Conservation (phyloP, 2,329 filamentous ascomycete genomes). For the Clonostachys rosea region DNA sequence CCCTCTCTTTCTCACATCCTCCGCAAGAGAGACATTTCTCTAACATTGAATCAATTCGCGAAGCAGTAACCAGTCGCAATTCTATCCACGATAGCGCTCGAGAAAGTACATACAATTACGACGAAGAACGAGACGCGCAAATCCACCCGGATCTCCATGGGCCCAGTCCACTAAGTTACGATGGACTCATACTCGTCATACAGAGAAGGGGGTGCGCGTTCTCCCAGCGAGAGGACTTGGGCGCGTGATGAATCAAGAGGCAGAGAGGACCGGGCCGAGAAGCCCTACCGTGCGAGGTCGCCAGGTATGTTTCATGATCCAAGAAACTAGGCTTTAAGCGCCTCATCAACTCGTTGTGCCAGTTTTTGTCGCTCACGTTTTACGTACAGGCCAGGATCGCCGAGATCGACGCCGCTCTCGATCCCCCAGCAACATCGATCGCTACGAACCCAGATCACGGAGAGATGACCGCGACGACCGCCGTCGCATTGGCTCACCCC, state of each 20-base stretch:
- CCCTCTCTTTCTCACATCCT: neutral
- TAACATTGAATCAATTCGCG: neutral
- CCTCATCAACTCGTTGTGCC: neutral
- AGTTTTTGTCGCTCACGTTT: neutral
- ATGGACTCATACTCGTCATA: slow-evolving; percentile 55
- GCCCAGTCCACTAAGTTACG: neutral
- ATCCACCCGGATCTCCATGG: no score
- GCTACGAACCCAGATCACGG: slow-evolving; percentile 68
- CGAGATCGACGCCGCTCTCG: slow-evolving; percentile 62
- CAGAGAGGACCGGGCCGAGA: slow-evolving; percentile 52
- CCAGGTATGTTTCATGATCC: slow-evolving; percentile 52
- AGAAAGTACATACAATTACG: no score
- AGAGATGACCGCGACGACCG: slow-evolving; percentile 67
- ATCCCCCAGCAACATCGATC: slow-evolving; percentile 66
- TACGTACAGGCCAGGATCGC: slow-evolving; percentile 46
- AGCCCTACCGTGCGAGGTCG: slow-evolving; percentile 63
- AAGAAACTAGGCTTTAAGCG: neutral
- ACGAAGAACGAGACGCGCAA: no score
- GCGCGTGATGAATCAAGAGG: slow-evolving; percentile 45
- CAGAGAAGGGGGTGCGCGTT: slow-evolving; percentile 46
- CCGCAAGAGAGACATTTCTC: neutral
- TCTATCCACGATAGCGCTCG: neutral
- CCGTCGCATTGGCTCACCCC: slow-evolving; percentile 56
- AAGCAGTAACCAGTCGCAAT: slow-evolving; percentile 2
- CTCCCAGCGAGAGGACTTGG: slow-evolving; percentile 49